phyloP scores from a whole-genome alignment of 192 early-diverging fungal species.

The Haplosporangium gracile region DNA sequence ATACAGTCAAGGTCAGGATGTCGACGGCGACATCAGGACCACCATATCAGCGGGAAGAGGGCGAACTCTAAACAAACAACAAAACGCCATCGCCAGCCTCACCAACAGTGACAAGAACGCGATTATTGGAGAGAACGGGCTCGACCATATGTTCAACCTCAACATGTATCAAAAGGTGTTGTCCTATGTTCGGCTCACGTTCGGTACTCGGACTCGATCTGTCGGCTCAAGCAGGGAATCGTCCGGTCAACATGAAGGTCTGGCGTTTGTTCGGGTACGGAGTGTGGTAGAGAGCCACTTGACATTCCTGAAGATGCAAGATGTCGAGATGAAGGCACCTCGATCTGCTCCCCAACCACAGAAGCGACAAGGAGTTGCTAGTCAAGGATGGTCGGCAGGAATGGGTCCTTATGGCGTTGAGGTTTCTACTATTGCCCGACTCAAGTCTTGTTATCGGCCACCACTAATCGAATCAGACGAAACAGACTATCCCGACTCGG shows the following conservation, averaged over 20 bases:
- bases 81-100: not conserved
- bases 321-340: not conserved
- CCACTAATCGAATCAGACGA: not conserved
- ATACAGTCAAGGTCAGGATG: not conserved
- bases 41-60: not conserved
- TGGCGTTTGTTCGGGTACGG: slow-evolving; percentile 36
- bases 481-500: not conserved
- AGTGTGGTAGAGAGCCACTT: slow-evolving; percentile 4
- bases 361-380: not conserved
- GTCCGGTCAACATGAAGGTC: not conserved
- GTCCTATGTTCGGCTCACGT: slow-evolving; percentile 8
- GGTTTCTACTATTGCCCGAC: slow-evolving; percentile 1
- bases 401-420: not conserved
- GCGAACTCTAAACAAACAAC: not conserved
- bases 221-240: not conserved
- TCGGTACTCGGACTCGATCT: not conserved
- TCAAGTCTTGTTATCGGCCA: not conserved
- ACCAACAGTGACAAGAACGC: not conserved
- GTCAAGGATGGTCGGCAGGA: not conserved
- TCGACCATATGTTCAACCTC: slow-evolving; percentile 41
- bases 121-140: not conserved
- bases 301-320: not conserved
- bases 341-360: not conserved
- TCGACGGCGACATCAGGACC: not conserved
- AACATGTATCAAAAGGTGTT: slow-evolving; percentile 37